These are phyloP conservation scores for button mushroom (Agaricus bisporus) DNA, from an alignment of 768 basidiomycete genomes.

Conservation along the genomic window DNA sequence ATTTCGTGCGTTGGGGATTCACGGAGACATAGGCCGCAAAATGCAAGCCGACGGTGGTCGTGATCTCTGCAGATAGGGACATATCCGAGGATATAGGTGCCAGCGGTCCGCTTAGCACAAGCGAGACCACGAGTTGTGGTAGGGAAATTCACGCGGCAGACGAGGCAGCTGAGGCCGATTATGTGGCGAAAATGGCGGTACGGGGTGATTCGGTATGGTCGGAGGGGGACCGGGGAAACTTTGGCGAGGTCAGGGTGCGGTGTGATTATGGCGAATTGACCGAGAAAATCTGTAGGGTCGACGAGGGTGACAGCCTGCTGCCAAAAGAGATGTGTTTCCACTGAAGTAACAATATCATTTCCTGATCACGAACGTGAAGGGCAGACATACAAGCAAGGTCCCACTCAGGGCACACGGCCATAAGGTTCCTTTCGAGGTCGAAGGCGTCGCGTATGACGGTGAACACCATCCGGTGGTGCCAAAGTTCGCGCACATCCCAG, in stretches of 20 bases:
- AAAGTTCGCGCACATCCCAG: conserved; percentile 45
- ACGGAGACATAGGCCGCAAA: conserved; percentile 67
- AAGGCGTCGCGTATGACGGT: conserved; percentile 55
- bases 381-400: conserved; percentile 46
- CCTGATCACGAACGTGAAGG: background rate
- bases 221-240: conserved; percentile 27
- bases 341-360: conserved; percentile 25
- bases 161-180: conserved; percentile 45
- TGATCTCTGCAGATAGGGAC: conserved; percentile 61
- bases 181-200: conserved; percentile 63
- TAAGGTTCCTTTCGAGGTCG: conserved; percentile 51
- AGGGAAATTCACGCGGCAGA: conserved; percentile 68
- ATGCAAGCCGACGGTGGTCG: conserved; percentile 42
- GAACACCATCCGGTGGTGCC: conserved; percentile 60
- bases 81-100: conserved; percentile 36
- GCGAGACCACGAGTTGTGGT: conserved; percentile 43
- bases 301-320: conserved; percentile 52
- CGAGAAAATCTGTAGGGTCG: conserved; percentile 55
- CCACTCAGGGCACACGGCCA: conserved; percentile 61
- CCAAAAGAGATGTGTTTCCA: conserved; percentile 70
- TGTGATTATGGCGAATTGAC: conserved; percentile 40
- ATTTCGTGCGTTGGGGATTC: conserved; percentile 44
- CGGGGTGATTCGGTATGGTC: conserved; percentile 35
- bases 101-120: conserved; percentile 35
- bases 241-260: conserved; percentile 28